phyloP scores from a whole-genome alignment of 768 basidiomycete genomes.

The Xerocomellus dryophilus region DNA sequence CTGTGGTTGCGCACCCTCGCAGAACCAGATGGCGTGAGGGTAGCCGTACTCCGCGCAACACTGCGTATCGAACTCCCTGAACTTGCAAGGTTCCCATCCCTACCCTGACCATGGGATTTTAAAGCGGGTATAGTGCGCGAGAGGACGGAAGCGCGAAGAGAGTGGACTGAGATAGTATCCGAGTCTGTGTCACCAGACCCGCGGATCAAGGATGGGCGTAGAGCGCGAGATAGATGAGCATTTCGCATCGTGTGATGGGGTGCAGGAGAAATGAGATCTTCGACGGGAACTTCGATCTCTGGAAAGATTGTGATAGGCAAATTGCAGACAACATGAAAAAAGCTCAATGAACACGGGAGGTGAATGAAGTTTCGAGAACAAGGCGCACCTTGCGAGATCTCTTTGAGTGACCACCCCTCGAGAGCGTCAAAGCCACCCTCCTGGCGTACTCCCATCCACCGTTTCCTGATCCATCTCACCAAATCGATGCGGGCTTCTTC shows the following conservation, averaged over 20 bases:
- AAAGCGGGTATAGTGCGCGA: slow-evolving; percentile 31
- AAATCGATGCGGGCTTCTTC: slow-evolving; percentile 56
- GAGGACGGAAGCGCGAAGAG: slow-evolving; percentile 44
- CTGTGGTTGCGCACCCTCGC: slow-evolving; percentile 26
- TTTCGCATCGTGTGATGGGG: slow-evolving; percentile 29
- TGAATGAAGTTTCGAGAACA: background rate
- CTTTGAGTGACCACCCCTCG: slow-evolving; percentile 86
- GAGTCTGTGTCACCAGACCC: slow-evolving; percentile 33
- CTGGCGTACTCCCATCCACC: slow-evolving; percentile 73
- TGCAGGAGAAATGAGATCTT: slow-evolving; percentile 61
- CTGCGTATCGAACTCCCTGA: slow-evolving; percentile 46
- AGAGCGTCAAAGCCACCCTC: slow-evolving; percentile 78
- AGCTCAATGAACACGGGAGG: background rate
- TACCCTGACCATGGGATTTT: slow-evolving; percentile 20
- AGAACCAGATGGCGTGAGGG: slow-evolving; percentile 16
- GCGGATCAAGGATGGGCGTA: slow-evolving; percentile 29
- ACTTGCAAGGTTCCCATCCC: slow-evolving; percentile 21
- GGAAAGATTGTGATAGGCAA: background rate
- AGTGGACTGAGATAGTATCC: slow-evolving; percentile 45
- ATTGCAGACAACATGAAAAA: background rate
- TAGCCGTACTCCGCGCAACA: slow-evolving; percentile 40
- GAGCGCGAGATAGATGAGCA: slow-evolving; percentile 27
- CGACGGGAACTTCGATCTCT: slow-evolving; percentile 80
- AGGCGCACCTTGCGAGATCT: slow-evolving; percentile 50
- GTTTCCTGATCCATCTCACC: slow-evolving; percentile 65